These are phyloP conservation scores for Cystobasidium onofrii DNA, from an alignment of 768 basidiomycete genomes.

Conservation along the genomic window DNA sequence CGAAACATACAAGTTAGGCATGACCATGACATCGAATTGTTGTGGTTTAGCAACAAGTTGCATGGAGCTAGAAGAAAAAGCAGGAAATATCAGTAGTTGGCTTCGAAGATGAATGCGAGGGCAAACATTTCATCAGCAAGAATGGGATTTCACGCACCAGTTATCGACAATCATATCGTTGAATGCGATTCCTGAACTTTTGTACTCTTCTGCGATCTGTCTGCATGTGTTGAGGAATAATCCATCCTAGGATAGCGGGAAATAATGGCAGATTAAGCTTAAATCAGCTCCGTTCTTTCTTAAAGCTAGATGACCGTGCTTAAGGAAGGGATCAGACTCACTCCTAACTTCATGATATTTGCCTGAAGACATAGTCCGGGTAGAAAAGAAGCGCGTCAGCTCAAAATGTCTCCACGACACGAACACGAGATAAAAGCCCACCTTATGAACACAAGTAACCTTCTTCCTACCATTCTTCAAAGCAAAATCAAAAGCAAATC, in stretches of 20 bases:
- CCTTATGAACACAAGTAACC: conserved; percentile 99
- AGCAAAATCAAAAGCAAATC: conserved; percentile 98
- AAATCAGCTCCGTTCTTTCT: too few relatives aligned
- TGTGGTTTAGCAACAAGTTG: conserved; percentile 90
- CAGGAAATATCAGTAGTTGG: too few relatives aligned
- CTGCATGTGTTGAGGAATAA: conserved; percentile 98
- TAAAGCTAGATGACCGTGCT: too few relatives aligned
- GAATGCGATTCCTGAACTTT: conserved; percentile 75
- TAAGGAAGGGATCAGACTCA: neutral
- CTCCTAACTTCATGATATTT: neutral
- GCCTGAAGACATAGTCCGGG: too few relatives aligned
- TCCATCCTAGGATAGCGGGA: conserved; percentile 67
- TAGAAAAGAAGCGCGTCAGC: too few relatives aligned
- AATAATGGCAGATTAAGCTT: too few relatives aligned
- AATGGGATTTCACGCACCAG: conserved; percentile 53
- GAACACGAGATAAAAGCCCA: neutral
- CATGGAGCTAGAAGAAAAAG: too few relatives aligned
- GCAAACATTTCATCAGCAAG: too few relatives aligned
- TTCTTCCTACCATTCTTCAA: conserved; percentile 99
- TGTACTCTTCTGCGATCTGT: conserved; percentile 91
- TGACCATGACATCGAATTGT: conserved; percentile 99
- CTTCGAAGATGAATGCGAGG: too few relatives aligned
- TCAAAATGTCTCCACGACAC: too few relatives aligned
- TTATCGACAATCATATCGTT: conserved; percentile 99
- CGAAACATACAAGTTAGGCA: conserved; percentile 64